A percentile compares a stretch with the other conserved stretches of the same genome.
phyloP scores from a whole-genome alignment of 257 asterid species.

The Solanum habrochaites region DNA sequence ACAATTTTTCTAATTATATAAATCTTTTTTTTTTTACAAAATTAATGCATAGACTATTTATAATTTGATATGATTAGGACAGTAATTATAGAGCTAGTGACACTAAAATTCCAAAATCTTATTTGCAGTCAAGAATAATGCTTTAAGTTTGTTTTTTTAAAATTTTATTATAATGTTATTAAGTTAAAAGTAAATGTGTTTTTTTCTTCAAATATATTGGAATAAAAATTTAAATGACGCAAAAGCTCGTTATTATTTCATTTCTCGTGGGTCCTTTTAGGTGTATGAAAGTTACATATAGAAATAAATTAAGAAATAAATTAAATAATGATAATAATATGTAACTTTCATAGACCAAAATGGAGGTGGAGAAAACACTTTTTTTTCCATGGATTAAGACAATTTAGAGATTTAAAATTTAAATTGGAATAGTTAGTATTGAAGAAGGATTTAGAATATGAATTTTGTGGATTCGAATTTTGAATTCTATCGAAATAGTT shows the following conservation, averaged over 20 bases:
- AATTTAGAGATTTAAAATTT: background rate
- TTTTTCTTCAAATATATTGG: background rate
- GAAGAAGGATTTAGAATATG: background rate
- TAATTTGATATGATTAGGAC: background rate
- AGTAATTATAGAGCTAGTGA: background rate
- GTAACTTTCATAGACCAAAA: background rate
- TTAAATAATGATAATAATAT: background rate
- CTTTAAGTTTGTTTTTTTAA: background rate
- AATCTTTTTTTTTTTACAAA: rapidly evolving
- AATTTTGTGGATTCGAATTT: background rate
- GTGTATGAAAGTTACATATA: background rate
- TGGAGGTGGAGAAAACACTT: background rate
- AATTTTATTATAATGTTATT: background rate
- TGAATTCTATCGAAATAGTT: background rate
- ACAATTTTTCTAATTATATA: too few species aligned
- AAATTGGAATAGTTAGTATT: background rate
- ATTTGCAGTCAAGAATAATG: background rate
- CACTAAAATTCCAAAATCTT: background rate
- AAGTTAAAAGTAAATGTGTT: background rate
- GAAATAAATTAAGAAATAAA: background rate
- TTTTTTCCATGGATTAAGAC: background rate
- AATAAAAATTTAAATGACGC: background rate
- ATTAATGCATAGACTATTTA: background rate
- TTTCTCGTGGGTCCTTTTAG: background rate
- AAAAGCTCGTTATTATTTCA: background rate